phyloP scores from a whole-genome alignment of 345 rosid species.

The Arabis hirsuta region DNA sequence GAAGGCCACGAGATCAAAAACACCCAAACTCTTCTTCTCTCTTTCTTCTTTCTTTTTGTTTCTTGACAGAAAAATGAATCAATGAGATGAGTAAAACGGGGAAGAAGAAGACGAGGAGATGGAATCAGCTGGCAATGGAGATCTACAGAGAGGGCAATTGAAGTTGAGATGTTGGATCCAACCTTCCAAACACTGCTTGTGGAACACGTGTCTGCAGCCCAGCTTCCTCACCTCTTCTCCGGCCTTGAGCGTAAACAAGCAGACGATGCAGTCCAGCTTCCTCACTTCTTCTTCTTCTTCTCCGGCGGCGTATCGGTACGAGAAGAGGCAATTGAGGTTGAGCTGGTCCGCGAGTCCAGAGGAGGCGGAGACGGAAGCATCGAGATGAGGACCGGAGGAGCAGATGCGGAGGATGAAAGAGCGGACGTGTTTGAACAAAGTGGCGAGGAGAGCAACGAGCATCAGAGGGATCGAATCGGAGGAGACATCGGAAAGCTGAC shows the following conservation, averaged over 20 bases:
- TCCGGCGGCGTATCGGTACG: constrained; percentile 63
- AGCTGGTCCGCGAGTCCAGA: constrained; percentile 75
- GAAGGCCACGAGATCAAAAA: constrained; percentile 37
- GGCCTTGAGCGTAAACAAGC: constrained; percentile 12
- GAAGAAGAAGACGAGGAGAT: background rate
- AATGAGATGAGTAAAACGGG: constrained; percentile 19
- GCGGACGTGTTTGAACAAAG: constrained; percentile 52
- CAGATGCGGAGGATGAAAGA: constrained; percentile 47
- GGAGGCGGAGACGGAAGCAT: constrained; percentile 43
- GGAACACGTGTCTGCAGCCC: constrained; percentile 80
- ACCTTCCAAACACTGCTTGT: constrained; percentile 75
- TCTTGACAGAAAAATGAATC: background rate
- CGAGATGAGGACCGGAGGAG: constrained; percentile 34
- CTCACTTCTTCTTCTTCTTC: constrained; percentile 64
- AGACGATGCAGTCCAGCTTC: constrained; percentile 19
- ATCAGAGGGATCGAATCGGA: constrained; percentile 76
- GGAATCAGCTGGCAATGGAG: constrained; percentile 39
- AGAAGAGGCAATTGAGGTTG: constrained; percentile 54
- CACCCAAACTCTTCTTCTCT: constrained; percentile 29
- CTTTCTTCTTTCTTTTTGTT: background rate
- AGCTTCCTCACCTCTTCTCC: constrained; percentile 78
- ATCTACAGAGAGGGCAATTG: constrained; percentile 76
- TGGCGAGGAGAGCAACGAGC: constrained; percentile 62
- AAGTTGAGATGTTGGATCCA: constrained; percentile 78
- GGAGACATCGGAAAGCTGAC: constrained; percentile 66